These are phyloP conservation scores for Thalassiosira profunda DNA, from an alignment of 108 stramenopile genomes.

Conservation along the genomic window DNA sequence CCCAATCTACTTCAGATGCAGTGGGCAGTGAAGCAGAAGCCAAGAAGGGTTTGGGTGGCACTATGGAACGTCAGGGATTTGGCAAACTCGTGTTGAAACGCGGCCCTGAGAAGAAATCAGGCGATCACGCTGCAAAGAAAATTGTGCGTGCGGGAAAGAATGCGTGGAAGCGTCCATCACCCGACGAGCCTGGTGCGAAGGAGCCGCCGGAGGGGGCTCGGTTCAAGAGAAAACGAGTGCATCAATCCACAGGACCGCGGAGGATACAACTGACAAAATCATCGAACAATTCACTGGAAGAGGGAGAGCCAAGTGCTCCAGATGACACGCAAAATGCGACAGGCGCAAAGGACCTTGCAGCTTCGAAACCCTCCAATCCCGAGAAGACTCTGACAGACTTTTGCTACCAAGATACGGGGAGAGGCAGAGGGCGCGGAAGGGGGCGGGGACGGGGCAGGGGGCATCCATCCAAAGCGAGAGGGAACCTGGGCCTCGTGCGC, in stretches of 20 bases:
- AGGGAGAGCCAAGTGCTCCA: background rate
- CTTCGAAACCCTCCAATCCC: background rate
- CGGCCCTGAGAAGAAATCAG: too few species aligned
- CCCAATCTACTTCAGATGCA: too few species aligned
- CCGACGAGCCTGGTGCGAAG: too few species aligned
- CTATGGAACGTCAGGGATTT: conserved; percentile 27
- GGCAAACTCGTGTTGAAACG: conserved; percentile 32
- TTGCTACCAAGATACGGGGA: conserved; percentile 59
- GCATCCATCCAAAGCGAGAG: conserved; percentile 16
- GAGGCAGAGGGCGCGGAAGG: conserved; percentile 17
- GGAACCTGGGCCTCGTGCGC: conserved; percentile 70
- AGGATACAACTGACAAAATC: too few species aligned
- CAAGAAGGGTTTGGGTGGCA: background rate
- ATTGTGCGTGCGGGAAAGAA: too few species aligned
- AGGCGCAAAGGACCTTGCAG: background rate
- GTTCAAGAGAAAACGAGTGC: too few species aligned
- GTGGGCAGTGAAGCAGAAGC: background rate
- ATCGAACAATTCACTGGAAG: conserved; percentile 1
- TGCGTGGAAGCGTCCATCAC: background rate
- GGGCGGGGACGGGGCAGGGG: conserved; percentile 10
- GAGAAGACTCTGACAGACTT: conserved; percentile 61
- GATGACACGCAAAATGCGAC: background rate
- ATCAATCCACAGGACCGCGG: too few species aligned
- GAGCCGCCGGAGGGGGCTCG: too few species aligned
- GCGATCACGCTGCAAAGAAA: too few species aligned